Conservation (phyloP, 768 basidiomycete genomes). For the Tulasnella sp. region DNA sequence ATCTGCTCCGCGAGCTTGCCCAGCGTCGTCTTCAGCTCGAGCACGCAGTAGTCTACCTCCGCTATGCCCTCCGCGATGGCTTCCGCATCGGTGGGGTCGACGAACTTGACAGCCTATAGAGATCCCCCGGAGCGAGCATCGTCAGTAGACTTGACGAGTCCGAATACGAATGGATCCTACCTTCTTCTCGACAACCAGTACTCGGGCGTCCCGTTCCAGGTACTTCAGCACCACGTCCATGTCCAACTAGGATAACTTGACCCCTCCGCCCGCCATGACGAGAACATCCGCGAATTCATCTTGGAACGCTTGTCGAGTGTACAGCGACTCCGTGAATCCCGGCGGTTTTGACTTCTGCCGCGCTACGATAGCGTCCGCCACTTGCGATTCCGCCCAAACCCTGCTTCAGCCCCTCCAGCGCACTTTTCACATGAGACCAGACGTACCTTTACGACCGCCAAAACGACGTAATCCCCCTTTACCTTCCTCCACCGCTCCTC, state of each 20-base stretch:
- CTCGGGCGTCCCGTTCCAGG: conserved; percentile 61
- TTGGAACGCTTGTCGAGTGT: conserved; percentile 49
- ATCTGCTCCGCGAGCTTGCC: conserved; percentile 57
- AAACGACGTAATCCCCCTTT: conserved; percentile 61
- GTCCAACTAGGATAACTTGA: conserved; percentile 46
- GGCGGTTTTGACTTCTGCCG: conserved; percentile 32
- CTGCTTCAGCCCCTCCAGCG: background rate
- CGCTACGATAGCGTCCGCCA: conserved; percentile 45
- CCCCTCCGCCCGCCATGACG: conserved; percentile 27
- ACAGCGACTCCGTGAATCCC: conserved; percentile 46
- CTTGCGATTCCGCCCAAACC: conserved; percentile 22
- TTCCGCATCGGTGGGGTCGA: conserved; percentile 29
- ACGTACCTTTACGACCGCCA: conserved; percentile 46
- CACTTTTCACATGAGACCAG: background rate
- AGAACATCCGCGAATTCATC: conserved; percentile 39
- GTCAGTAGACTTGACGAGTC: background rate
- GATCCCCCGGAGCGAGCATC: background rate
- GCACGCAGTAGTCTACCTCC: conserved; percentile 68
- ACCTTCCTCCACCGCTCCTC: conserved; percentile 40
- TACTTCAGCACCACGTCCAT: conserved; percentile 60
- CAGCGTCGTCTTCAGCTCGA: conserved; percentile 68
- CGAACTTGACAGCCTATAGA: conserved; percentile 69
- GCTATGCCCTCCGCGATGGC: conserved; percentile 36
- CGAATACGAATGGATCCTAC: conserved; percentile 32
- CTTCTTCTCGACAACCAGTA: conserved; percentile 52